A percentile compares a stretch with the other conserved stretches of the same genome.
These are phyloP conservation scores for Iberis amara DNA, from an alignment of 441 rosid genomes.

Conservation along the genomic window DNA sequence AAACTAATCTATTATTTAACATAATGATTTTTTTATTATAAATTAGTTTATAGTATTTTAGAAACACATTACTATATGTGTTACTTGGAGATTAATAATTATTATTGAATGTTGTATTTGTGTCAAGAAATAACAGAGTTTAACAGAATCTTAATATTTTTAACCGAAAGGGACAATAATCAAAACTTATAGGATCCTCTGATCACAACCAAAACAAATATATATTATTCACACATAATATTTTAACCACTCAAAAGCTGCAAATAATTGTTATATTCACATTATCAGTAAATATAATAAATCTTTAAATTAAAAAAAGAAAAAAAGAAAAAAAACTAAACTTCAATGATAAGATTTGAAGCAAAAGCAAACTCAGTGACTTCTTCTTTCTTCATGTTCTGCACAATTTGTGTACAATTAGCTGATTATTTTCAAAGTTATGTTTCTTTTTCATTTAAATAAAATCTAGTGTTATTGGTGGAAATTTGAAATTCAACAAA, in stretches of 20 bases:
- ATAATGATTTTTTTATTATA: too few relatives aligned
- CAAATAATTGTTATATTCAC: conserved; percentile 31
- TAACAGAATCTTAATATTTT: too few relatives aligned
- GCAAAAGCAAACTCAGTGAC: conserved; percentile 17
- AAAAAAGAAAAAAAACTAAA: neutral
- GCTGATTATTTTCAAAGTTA: neutral
- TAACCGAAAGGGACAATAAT: conserved; percentile 17
- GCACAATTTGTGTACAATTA: conserved; percentile 23
- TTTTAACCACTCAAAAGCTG: conserved; percentile 1
- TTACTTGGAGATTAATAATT: too few relatives aligned
- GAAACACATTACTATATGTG: too few relatives aligned
- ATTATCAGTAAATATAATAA: conserved; percentile 25
- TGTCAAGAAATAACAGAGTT: too few relatives aligned
- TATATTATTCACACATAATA: conserved; percentile 2
- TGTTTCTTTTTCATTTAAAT: conserved; percentile 23
- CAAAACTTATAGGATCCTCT: conserved; percentile 30
- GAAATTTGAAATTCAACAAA: conserved; percentile 26
- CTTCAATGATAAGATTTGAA: conserved; percentile 23
- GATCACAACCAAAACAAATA: conserved; percentile 1
- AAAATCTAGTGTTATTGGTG: too few relatives aligned
- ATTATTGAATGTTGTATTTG: too few relatives aligned
- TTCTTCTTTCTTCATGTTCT: conserved; percentile 17
- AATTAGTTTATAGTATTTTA: too few relatives aligned
- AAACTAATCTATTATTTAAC: too few relatives aligned
- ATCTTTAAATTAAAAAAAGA: too few relatives aligned